These are phyloP conservation scores for Henckelia pumila DNA, from an alignment of 257 asterid species.

Conservation along the genomic window DNA sequence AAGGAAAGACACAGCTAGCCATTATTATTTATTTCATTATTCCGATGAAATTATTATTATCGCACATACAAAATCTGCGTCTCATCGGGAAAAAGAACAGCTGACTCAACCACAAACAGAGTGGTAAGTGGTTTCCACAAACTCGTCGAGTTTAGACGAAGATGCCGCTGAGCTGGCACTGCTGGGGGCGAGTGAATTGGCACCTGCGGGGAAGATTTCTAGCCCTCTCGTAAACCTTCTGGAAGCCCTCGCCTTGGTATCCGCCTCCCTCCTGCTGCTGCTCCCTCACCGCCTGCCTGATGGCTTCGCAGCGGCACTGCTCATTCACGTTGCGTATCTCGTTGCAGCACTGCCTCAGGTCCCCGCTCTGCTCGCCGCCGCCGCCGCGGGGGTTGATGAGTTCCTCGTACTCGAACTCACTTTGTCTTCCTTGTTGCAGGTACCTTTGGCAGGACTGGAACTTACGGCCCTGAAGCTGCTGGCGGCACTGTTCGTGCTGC, in stretches of 20 bases:
- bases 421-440: slow-evolving; percentile 19
- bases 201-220: slow-evolving; percentile 35
- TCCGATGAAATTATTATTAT: too few species aligned
- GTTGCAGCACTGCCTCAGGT: slow-evolving; percentile 33
- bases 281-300: slow-evolving; percentile 30
- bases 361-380: slow-evolving; percentile 16
- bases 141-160: not conserved
- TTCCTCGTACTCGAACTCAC: too few species aligned
- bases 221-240: slow-evolving; percentile 32
- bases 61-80: too few species aligned
- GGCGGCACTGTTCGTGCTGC: slow-evolving; percentile 33
- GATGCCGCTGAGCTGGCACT: not conserved
- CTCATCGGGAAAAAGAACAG: too few species aligned
- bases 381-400: too few species aligned
- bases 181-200: slow-evolving; percentile 13
- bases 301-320: slow-evolving; percentile 44
- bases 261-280: slow-evolving; percentile 29
- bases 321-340: slow-evolving; percentile 26
- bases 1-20: too few species aligned
- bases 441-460: slow-evolving; percentile 36
- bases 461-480: slow-evolving; percentile 33
- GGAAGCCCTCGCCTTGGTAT: not conserved
- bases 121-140: too few species aligned
- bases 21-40: too few species aligned
- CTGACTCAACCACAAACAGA: too few species aligned